Conservation (phyloP, 257 asterid genomes). For the Solanum lycopersicoides region DNA sequence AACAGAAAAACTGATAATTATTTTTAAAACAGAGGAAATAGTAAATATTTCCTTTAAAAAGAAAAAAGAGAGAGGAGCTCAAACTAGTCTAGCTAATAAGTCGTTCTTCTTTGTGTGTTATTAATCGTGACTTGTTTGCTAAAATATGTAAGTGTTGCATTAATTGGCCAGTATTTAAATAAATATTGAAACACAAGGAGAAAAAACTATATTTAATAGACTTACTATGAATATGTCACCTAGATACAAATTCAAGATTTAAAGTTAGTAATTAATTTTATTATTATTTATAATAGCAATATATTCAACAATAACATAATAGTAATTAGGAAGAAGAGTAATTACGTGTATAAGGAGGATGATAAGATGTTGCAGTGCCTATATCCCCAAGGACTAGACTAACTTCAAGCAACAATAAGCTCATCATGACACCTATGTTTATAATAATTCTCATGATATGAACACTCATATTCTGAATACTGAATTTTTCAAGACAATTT, state of each 20-base stretch:
- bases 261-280: not conserved
- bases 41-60: not conserved
- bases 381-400: slow-evolving; percentile 35
- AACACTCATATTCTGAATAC: slow-evolving; percentile 7
- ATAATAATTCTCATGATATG: slow-evolving; percentile 7
- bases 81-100: no score
- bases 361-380: slow-evolving; percentile 60
- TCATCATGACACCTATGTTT: not conserved
- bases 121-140: no score
- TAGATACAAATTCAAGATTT: not conserved
- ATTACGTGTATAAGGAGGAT: slow-evolving; percentile 63
- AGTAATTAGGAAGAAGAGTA: not conserved
- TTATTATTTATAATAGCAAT: not conserved
- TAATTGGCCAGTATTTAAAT: not conserved
- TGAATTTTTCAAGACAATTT: not conserved
- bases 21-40: not conserved
- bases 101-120: no score
- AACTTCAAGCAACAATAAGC: slow-evolving; percentile 14
- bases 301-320: not conserved
- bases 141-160: not conserved
- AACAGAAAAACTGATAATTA: no score
- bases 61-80: not conserved
- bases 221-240: no score
- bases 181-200: not conserved
- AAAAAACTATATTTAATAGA: not conserved